These are phyloP conservation scores for Nannizzia gypsea DNA, from an alignment of 2,329 filamentous ascomycete species.

Conservation along the genomic window DNA sequence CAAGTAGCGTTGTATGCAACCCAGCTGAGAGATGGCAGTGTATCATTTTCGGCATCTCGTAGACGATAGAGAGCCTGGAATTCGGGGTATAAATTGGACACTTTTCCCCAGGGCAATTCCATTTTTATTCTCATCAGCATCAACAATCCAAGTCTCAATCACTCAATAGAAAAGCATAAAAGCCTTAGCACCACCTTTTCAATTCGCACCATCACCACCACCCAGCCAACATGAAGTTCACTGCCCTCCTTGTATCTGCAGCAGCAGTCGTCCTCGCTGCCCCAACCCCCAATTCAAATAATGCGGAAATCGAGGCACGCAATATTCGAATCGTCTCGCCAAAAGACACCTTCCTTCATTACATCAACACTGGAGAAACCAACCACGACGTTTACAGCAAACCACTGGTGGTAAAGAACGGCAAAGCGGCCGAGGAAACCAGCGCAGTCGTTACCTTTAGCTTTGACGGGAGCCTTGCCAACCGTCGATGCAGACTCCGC, in stretches of 20 bases:
- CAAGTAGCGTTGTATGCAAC: not conserved
- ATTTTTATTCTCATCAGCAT: not conserved
- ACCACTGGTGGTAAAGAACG: slow-evolving; percentile 18
- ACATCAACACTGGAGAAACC: slow-evolving; percentile 15
- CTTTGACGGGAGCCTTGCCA: slow-evolving; percentile 11
- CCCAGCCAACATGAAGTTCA: slow-evolving; percentile 13
- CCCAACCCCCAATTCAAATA: slow-evolving; percentile 5
- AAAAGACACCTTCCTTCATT: slow-evolving; percentile 17
- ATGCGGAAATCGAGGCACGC: slow-evolving; percentile 6
- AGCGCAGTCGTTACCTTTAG: slow-evolving; percentile 19
- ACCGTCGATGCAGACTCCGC: slow-evolving; percentile 17
- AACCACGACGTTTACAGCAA: slow-evolving; percentile 18
- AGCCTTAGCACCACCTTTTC: not conserved
- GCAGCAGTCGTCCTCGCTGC: slow-evolving; percentile 11
- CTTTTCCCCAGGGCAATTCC: not conserved
- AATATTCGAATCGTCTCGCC: slow-evolving; percentile 15
- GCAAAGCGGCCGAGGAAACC: slow-evolving; percentile 15
- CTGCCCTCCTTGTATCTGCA: slow-evolving; percentile 9
- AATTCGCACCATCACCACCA: not conserved
- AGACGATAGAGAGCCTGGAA: not conserved
- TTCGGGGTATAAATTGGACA: slow-evolving; percentile 7
- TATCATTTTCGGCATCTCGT: not conserved
- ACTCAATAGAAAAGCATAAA: not conserved
- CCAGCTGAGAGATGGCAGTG: not conserved
- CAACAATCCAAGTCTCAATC: not conserved